A percentile compares a stretch with the other conserved stretches of the same genome.
Evolutionary conservation across 768 basidiomycete species (phyloP).

Genomic region (Pulveroboletus sp.): DNA sequence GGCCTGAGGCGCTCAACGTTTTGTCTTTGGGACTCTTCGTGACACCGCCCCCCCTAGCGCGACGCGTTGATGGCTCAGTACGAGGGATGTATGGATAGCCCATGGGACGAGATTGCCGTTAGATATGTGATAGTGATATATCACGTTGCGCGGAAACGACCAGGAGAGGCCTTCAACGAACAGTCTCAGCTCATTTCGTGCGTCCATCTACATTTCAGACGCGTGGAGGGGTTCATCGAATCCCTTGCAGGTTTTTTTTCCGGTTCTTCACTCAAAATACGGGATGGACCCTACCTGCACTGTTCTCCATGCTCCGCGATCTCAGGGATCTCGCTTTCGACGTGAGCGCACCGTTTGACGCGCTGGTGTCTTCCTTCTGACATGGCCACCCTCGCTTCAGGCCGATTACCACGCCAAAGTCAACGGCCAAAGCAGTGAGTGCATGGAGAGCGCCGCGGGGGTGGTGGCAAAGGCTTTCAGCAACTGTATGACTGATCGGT

Average conservation of each 20-base stretch:
- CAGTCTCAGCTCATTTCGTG: slow-evolving; percentile 73
- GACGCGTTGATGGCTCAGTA: slow-evolving; percentile 28
- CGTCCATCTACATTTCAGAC: slow-evolving; percentile 30
- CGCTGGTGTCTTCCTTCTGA: neutral
- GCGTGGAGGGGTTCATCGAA: neutral
- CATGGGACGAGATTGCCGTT: slow-evolving; percentile 86
- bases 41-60: slow-evolving; percentile 37
- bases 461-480: slow-evolving; percentile 88
- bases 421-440: slow-evolving; percentile 53
- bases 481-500: slow-evolving; percentile 83
- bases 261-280: slow-evolving; percentile 77
- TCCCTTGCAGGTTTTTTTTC: slow-evolving; percentile 57
- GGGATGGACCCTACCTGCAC: slow-evolving; percentile 80
- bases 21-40: neutral
- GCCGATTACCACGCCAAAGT: slow-evolving; percentile 60
- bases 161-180: slow-evolving; percentile 75
- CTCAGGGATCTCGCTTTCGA: slow-evolving; percentile 83
- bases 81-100: slow-evolving; percentile 60
- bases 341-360: slow-evolving; percentile 39
- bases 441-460: slow-evolving; percentile 84
- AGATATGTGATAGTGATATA: slow-evolving; percentile 76
- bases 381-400: slow-evolving; percentile 31
- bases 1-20: neutral
- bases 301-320: slow-evolving; percentile 80
- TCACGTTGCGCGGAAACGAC: slow-evolving; percentile 62